phyloP scores from a whole-genome alignment of 2,329 filamentous ascomycete species.

The Colletotrichum gloeosporioides region DNA sequence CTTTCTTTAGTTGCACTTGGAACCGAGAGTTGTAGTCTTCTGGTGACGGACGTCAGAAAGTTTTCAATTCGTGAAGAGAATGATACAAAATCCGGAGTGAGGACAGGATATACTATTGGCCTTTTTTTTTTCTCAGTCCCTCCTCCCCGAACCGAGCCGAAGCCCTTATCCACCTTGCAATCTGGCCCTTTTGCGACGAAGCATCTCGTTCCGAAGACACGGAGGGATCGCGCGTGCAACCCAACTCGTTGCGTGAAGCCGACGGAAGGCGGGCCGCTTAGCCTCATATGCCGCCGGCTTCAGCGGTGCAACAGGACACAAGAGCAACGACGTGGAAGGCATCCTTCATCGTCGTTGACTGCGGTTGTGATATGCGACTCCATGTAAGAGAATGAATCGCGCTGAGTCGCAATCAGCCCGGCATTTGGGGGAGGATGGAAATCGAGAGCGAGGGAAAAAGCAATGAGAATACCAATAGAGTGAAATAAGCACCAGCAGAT shows the following conservation, averaged over 20 bases:
- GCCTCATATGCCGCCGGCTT: background rate
- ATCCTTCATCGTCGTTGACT: background rate
- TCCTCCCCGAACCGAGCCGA: background rate
- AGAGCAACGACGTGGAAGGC: background rate
- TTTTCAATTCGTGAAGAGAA: background rate
- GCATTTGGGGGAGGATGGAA: background rate
- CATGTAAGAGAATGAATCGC: background rate
- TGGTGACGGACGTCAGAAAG: background rate
- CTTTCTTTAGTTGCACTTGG: background rate
- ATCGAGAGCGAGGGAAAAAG: background rate
- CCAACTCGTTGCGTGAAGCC: background rate
- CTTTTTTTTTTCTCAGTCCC: background rate
- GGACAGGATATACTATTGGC: background rate
- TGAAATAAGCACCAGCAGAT: background rate
- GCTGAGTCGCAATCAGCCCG: background rate
- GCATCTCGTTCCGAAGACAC: background rate
- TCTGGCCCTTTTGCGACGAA: background rate
- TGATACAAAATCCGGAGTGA: background rate
- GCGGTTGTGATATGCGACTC: background rate
- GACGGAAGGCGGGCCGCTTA: constrained; percentile 12
- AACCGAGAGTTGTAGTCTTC: background rate
- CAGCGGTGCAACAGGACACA: background rate
- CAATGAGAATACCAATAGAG: background rate
- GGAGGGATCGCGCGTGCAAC: constrained; percentile 1
- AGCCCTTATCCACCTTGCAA: background rate